phyloP scores from a whole-genome alignment of 2,329 filamentous ascomycete species.

The Ustilaginoidea virens region DNA sequence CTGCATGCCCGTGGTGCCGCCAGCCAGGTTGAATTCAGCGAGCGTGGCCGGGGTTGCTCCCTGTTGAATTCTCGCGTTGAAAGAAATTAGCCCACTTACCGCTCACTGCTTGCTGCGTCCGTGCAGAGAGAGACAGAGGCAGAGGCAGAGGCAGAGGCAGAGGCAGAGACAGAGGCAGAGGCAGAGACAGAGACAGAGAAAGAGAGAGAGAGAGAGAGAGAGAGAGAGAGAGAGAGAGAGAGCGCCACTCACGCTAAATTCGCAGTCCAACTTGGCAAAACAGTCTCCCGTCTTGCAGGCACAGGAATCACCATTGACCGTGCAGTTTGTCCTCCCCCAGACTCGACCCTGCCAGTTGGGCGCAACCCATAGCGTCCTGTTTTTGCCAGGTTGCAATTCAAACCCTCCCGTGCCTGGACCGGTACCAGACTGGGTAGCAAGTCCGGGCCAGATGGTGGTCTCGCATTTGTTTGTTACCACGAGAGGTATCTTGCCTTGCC shows the following conservation, averaged over 20 bases:
- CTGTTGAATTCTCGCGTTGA: slow-evolving; percentile 20
- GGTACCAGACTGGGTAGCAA: slow-evolving; percentile 56
- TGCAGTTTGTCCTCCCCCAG: slow-evolving; percentile 77
- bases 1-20: slow-evolving; percentile 42
- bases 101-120: background rate
- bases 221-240: too few species aligned
- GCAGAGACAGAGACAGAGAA: background rate
- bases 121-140: background rate
- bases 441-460: slow-evolving; percentile 60
- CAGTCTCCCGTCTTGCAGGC: slow-evolving; percentile 68
- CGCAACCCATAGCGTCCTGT: slow-evolving; percentile 47
- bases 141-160: background rate
- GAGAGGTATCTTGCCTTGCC: slow-evolving; percentile 36
- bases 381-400: slow-evolving; percentile 41
- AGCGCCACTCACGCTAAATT: slow-evolving; percentile 47
- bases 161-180: background rate
- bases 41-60: slow-evolving; percentile 61
- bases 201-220: background rate
- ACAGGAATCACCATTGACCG: slow-evolving; percentile 49
- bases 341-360: slow-evolving; percentile 67
- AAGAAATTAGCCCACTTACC: too few species aligned
- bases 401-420: slow-evolving; percentile 56
- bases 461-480: slow-evolving; percentile 57
- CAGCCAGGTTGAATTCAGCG: slow-evolving; percentile 65
- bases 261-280: slow-evolving; percentile 52